These are phyloP conservation scores for Aspergillus texensis DNA, from an alignment of 2,329 filamentous ascomycete species.

Conservation along the genomic window DNA sequence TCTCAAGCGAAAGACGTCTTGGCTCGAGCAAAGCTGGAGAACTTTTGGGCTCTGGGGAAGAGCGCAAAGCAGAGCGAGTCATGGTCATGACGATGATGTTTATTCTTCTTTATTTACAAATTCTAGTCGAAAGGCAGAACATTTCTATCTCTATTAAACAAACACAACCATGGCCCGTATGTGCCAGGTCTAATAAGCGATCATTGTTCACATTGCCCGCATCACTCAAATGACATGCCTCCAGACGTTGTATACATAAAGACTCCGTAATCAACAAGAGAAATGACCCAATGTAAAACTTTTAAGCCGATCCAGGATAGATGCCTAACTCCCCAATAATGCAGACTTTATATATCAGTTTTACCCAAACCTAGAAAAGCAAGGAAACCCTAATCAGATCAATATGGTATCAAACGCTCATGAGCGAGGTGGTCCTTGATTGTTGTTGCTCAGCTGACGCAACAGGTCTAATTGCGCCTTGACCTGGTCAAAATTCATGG, in stretches of 20 bases:
- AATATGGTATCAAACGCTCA: conserved; percentile 18
- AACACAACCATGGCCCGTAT: neutral
- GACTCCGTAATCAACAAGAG: neutral
- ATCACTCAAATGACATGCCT: neutral
- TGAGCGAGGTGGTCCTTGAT: conserved; percentile 34
- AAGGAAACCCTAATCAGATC: conserved; percentile 11
- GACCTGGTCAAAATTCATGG: conserved; percentile 44
- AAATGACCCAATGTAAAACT: neutral
- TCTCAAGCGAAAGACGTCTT: conserved; percentile 81
- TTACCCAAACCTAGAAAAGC: conserved; percentile 15
- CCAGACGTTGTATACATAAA: neutral
- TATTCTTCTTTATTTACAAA: neutral
- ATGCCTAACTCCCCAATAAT: conserved; percentile 15
- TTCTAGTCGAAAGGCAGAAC: neutral
- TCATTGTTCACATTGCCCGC: neutral
- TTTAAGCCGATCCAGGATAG: conserved; percentile 10
- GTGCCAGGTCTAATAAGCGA: conserved; percentile 8
- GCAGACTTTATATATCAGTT: conserved; percentile 19
- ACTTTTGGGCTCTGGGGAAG: conserved; percentile 91
- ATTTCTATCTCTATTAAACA: neutral
- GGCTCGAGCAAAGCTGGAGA: conserved; percentile 83
- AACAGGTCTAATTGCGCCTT: conserved; percentile 46
- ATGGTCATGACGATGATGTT: conserved; percentile 20
- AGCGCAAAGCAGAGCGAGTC: conserved; percentile 50
- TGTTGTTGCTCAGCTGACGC: conserved; percentile 39